Conservation (phyloP, 2,329 filamentous ascomycete species). For the Alternaria conjuncta region DNA sequence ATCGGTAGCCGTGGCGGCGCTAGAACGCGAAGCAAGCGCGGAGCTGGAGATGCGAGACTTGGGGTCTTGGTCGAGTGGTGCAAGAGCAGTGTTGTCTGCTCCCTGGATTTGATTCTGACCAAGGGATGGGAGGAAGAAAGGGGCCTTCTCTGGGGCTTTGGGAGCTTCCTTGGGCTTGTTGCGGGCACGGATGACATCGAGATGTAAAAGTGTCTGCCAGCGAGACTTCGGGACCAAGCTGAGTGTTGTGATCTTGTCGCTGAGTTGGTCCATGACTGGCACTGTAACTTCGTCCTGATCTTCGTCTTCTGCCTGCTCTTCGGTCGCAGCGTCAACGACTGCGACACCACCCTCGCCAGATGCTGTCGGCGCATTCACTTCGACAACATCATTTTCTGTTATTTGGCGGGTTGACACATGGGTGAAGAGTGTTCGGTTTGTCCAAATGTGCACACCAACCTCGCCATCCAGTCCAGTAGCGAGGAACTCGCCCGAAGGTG, state of each 20-base stretch:
- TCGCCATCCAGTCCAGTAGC: slow-evolving; percentile 83
- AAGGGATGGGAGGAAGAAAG: slow-evolving; percentile 87
- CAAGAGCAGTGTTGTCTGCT: slow-evolving; percentile 19
- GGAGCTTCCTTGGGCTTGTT: slow-evolving; percentile 94
- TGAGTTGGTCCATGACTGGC: slow-evolving; percentile 75
- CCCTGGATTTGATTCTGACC: slow-evolving; percentile 42
- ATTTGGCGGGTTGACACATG: slow-evolving; percentile 88
- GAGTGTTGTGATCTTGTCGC: slow-evolving; percentile 81
- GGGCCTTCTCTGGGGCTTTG: slow-evolving; percentile 90
- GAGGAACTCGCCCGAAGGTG: slow-evolving; percentile 89
- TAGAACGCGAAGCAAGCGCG: slow-evolving; percentile 39
- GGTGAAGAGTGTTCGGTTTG: slow-evolving; percentile 88
- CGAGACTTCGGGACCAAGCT: slow-evolving; percentile 87
- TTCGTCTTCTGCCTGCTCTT: slow-evolving; percentile 55
- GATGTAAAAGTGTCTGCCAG: slow-evolving; percentile 93
- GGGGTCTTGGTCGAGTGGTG: slow-evolving; percentile 21
- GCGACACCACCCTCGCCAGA: slow-evolving; percentile 83
- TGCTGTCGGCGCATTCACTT: slow-evolving; percentile 72
- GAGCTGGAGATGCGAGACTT: slow-evolving; percentile 44
- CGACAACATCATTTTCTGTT: slow-evolving; percentile 73
- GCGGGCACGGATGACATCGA: slow-evolving; percentile 87
- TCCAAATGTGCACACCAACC: slow-evolving; percentile 94
- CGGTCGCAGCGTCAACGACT: slow-evolving; percentile 77
- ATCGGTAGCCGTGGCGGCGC: slow-evolving; percentile 37
- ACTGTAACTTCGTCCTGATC: slow-evolving; percentile 53